Percentiles rank a stretch among this genome's conserved stretches.
Conservation (phyloP, 257 asterid genomes). For the Gynochthodes officinalis region DNA sequence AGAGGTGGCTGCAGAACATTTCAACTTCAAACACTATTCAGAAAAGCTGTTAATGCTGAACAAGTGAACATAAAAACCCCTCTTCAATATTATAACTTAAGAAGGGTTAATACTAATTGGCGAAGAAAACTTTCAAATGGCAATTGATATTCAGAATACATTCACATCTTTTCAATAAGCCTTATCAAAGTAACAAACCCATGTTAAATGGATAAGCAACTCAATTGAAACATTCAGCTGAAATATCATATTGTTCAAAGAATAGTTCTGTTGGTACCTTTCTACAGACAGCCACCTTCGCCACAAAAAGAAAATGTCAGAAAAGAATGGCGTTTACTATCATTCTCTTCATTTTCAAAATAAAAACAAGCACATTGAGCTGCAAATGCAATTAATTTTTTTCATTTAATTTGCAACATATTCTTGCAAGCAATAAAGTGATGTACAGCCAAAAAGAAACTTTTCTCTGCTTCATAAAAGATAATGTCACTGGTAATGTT, state of each 20-base stretch:
- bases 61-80: neutral
- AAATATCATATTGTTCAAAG: conserved; percentile 1
- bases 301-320: neutral
- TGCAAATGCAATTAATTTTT: neutral
- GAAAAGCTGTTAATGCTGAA: neutral
- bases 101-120: neutral
- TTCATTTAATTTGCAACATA: neutral
- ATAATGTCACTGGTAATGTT: neutral
- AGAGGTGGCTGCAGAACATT: conserved; percentile 5
- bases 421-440: neutral
- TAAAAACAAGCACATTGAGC: neutral
- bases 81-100: neutral
- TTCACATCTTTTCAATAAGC: neutral
- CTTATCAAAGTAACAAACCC: neutral
- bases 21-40: neutral
- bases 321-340: neutral
- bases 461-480: neutral
- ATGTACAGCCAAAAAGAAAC: neutral
- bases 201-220: neutral
- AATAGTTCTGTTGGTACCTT: neutral
- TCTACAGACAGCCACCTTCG: neutral
- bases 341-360: neutral
- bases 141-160: neutral
- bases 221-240: neutral
- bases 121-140: neutral